Base-by-base conservation (phyloP, 2,329 filamentous ascomycete genomes). In the Dactylellina parvicollis region DNA sequence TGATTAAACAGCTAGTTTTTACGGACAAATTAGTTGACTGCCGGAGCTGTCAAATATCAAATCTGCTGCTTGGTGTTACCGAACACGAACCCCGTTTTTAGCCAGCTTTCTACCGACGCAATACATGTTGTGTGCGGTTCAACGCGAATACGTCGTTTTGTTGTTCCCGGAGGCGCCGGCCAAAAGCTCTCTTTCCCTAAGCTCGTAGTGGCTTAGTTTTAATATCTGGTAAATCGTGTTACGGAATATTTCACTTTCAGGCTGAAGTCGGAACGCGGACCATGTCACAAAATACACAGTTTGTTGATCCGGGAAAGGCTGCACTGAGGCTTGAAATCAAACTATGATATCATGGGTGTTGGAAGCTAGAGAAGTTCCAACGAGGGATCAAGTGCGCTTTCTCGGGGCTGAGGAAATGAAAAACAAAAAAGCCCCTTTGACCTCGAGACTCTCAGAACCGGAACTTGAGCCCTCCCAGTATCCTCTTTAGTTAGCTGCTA, bases 211-310 rank as follows among this genome's bases (percentile, higher is more conserved):
- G 50, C 10, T 8, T 65, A 65, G 59, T 26, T 71, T 59, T 38
- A 42, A n/a, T 18, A 34, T 24, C 30, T 22, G 14, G 36, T 12
- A 52, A 42, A 55, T 61, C n/a, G 14, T 47, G 50, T 59, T 20
- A 52, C 57, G 52, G 59, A 72, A 54, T 52, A 65, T 65, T 72
- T 62, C 59, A 59, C 52, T 72, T 72, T 72, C 67, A 72, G 67
- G 50, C 67, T 72, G 67, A 72, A 64, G 20, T 64, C 47, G 10
- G 30, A 26, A 14, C n/a, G 46, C 24, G n/a, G n/a, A n/a, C 22
- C 28, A 28, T 28, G 24, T 50, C 8, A 49, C 36, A 57, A 55
- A 49, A 30, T 50, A 36, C 22, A 54, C 40, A 22, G 20, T 20
- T n/a, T 44, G 28, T 54, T 67, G 62, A 57, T 67, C 55, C 56